These are phyloP conservation scores for Debaryomycetaceae sp. DNA, from an alignment of 1,139 yeast species.

Conservation along the genomic window DNA sequence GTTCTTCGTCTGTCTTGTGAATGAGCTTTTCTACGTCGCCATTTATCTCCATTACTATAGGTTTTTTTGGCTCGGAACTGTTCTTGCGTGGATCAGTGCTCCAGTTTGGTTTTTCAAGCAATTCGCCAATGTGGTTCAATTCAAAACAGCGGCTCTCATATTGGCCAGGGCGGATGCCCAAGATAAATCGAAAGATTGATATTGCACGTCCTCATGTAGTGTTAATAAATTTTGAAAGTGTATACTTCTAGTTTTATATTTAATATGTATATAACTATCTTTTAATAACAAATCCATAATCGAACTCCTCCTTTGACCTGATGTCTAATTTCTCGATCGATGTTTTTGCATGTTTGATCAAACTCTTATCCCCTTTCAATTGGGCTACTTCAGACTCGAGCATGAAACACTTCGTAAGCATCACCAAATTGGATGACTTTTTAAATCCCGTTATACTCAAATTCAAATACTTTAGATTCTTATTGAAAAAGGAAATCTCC, in stretches of 20 bases:
- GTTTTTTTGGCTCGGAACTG: slow-evolving; percentile 64
- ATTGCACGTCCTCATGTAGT: neutral
- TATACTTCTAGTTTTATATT: slow-evolving; percentile 4
- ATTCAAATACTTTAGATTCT: slow-evolving; percentile 34
- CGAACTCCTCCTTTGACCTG: slow-evolving; percentile 29
- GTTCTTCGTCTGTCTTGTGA: slow-evolving; percentile 85
- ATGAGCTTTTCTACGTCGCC: slow-evolving; percentile 90
- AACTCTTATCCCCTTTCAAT: slow-evolving; percentile 20
- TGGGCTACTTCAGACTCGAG: slow-evolving; percentile 34
- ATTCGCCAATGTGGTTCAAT: slow-evolving; percentile 82
- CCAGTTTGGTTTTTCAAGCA: slow-evolving; percentile 94
- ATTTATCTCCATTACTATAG: slow-evolving; percentile 72
- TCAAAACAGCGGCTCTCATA: slow-evolving; percentile 77
- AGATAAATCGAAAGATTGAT: slow-evolving; percentile 31
- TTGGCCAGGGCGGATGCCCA: slow-evolving; percentile 81
- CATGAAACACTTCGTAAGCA: slow-evolving; percentile 27
- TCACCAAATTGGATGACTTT: slow-evolving; percentile 23
- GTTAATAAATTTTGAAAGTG: slow-evolving; percentile 1
- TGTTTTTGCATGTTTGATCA: slow-evolving; percentile 29
- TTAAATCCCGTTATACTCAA: slow-evolving; percentile 44
- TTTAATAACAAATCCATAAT: slow-evolving; percentile 18
- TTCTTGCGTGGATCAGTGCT: slow-evolving; percentile 59
- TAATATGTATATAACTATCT: slow-evolving; percentile 3
- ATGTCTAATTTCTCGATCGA: slow-evolving; percentile 28
- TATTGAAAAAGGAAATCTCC: slow-evolving; percentile 16